Conservation (phyloP, 2,329 filamentous ascomycete genomes). For the Aspergillus sp. region DNA sequence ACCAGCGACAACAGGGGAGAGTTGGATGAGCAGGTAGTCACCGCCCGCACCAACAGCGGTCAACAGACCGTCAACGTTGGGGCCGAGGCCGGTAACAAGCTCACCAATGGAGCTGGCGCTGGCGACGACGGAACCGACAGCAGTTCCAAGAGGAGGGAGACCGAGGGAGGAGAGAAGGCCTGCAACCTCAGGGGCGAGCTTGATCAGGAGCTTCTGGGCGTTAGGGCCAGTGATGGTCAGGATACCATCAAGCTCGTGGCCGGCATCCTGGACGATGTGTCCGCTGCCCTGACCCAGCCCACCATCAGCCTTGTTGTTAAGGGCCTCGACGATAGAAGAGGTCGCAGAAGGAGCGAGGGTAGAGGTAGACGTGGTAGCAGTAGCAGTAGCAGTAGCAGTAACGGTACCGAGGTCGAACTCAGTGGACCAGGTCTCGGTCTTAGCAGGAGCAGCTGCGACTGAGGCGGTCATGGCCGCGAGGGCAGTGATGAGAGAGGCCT, state of each 20-base stretch:
- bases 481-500: slow-evolving; percentile 24
- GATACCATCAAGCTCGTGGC: slow-evolving; percentile 23
- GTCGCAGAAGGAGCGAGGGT: too few relatives aligned
- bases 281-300: slow-evolving; percentile 13
- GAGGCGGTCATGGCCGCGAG: slow-evolving; percentile 26
- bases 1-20: slow-evolving; percentile 21
- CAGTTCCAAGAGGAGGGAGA: slow-evolving; percentile 26
- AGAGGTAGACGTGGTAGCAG: slow-evolving; percentile 6
- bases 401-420: slow-evolving; percentile 14
- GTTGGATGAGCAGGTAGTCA: slow-evolving; percentile 31
- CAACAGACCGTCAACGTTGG: slow-evolving; percentile 28
- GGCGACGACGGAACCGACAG: slow-evolving; percentile 28
- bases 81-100: slow-evolving; percentile 28
- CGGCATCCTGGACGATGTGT: slow-evolving; percentile 28
- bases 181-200: slow-evolving; percentile 29
- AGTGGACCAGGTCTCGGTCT: slow-evolving; percentile 10
- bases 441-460: slow-evolving; percentile 23
- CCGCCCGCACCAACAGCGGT: slow-evolving; percentile 32
- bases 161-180: slow-evolving; percentile 27
- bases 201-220: slow-evolving; percentile 30
- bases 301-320: slow-evolving; percentile 6
- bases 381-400: slow-evolving; percentile 1
- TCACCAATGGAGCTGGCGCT: slow-evolving; percentile 18
- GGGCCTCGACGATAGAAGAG: not conserved
- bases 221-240: slow-evolving; percentile 32